Base-by-base conservation (phyloP, 2,329 filamentous ascomycete genomes). In the Monosporascus sp. region DNA sequence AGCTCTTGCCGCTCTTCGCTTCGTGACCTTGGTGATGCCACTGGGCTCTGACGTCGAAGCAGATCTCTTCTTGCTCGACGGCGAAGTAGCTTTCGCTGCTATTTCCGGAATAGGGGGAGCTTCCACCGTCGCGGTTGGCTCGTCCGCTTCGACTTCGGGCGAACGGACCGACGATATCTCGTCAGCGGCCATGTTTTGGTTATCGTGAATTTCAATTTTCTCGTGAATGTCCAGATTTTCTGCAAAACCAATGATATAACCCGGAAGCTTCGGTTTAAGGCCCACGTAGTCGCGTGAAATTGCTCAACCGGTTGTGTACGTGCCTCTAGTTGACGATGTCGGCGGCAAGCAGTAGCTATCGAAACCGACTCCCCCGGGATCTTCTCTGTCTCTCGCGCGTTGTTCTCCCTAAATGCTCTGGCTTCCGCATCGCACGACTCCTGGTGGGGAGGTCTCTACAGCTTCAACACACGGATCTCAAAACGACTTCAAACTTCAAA, bases 1-100 rank as follows among this genome's bases (percentile, higher is more conserved):
- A 18, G 92, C 92, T 62, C 93, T 89, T 9, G 91, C 90, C n/a
- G 92, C 91, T 66, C 92, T 83, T 65, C 91, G 82, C 73, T 96
- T 97, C 50, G 74, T 81, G 57, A 77, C 65, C 66, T 83, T 84
- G 55, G 72, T 67, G 9, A 66, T 58, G 37, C 66, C 69, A 56
- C 65, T 70, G 53, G 67, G 60, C 27, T 70, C 68, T 11, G 66
- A 55, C 14, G 57, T 56, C 15, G 65, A 60, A n/a, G 63, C 60
- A n/a, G 64, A 57, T 55, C 65, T 63, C 52, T 69, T 70, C 54
- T 68, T 68, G 9, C 48, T 51, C 46, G 64, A 56, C 35, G 64
- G 57, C 17, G 58, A 47, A 39, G 56, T 55, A 44, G 53, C 14
- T 53, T 58, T 24, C 52, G 56, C 38, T 55, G 48, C 43, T 53